Conservation (phyloP, 768 basidiomycete genomes). For the Scleroderma bovista region DNA sequence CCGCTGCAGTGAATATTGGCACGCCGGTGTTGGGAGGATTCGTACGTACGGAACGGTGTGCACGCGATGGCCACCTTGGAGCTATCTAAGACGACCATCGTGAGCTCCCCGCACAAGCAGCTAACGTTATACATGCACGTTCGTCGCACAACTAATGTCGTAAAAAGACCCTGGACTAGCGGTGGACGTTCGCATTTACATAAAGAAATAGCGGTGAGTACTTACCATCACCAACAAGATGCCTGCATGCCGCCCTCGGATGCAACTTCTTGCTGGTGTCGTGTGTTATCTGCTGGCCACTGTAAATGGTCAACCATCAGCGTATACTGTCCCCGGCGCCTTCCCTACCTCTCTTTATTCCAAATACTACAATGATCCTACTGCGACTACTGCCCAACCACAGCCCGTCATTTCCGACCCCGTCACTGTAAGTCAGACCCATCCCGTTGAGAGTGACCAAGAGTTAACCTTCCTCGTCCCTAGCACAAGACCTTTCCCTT, state of each 20-base stretch:
- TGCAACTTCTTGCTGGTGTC: constrained; percentile 2
- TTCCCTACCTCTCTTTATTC: constrained; percentile 63
- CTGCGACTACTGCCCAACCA: constrained; percentile 63
- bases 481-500: constrained; percentile 57
- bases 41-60: no score
- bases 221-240: not conserved
- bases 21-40: no score
- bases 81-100: not conserved
- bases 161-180: no score
- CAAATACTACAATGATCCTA: constrained; percentile 69
- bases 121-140: not conserved
- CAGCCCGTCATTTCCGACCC: constrained; percentile 78
- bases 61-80: no score
- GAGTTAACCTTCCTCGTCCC: constrained; percentile 2
- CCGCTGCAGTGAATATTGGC: no score
- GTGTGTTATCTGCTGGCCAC: constrained; percentile 4
- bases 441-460: not conserved
- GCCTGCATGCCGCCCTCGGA: not conserved
- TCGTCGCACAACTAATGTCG: not conserved
- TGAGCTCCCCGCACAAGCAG: not conserved
- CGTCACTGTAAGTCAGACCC: constrained; percentile 43
- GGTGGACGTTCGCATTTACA: no score
- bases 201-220: no score
- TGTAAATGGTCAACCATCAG: constrained; percentile 11
- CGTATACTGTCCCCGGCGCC: constrained; percentile 51